A percentile compares a stretch with the other conserved stretches of the same genome.
Evolutionary conservation across 192 early-diverging fungal species (phyloP).

Genomic region (Coemansia sp.): DNA sequence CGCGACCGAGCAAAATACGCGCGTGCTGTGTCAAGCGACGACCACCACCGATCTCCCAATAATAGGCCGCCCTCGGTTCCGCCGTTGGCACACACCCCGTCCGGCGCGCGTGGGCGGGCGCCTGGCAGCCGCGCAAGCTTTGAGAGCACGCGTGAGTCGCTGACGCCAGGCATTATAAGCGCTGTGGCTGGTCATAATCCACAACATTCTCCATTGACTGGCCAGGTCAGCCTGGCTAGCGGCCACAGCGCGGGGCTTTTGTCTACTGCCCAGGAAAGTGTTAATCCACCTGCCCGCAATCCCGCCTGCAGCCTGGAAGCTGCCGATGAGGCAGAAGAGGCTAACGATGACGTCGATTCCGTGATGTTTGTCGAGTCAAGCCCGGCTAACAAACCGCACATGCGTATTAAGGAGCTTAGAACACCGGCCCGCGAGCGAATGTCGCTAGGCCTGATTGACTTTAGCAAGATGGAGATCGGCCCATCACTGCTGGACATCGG

Average conservation of each 20-base stretch:
- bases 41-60: background rate
- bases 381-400: background rate
- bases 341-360: slow-evolving; percentile 2
- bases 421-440: slow-evolving; percentile 26
- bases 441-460: slow-evolving; percentile 50
- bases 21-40: background rate
- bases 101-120: slow-evolving; percentile 1
- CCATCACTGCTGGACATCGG: slow-evolving; percentile 19
- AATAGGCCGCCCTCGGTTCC: slow-evolving; percentile 19
- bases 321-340: slow-evolving; percentile 11
- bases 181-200: slow-evolving; percentile 20
- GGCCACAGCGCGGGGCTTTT: background rate
- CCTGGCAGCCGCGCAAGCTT: slow-evolving; percentile 24
- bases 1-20: slow-evolving; percentile 28
- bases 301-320: slow-evolving; percentile 13
- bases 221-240: background rate
- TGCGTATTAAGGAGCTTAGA: slow-evolving; percentile 21
- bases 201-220: slow-evolving; percentile 9
- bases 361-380: slow-evolving; percentile 1
- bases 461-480: slow-evolving; percentile 41
- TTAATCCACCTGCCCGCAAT: background rate
- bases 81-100: slow-evolving; percentile 11
- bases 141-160: slow-evolving; percentile 14
- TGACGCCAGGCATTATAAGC: slow-evolving; percentile 25
- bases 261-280: too few relatives aligned